Base-by-base conservation (phyloP, 805 yeast genomes). In the Lachancea meyersii region DNA sequence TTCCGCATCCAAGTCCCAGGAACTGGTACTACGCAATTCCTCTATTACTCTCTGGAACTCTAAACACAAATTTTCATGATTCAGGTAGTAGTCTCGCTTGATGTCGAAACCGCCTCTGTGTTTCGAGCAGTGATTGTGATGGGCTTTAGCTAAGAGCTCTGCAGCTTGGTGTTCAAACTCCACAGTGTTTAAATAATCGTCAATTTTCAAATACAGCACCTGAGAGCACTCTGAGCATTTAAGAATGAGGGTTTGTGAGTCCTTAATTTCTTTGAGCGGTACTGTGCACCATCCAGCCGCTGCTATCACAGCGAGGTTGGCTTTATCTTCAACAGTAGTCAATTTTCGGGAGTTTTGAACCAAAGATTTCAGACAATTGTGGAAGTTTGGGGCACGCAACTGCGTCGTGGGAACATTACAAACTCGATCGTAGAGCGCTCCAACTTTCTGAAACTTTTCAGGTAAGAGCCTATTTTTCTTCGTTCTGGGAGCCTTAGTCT, bases 281-380 rank as follows among this genome's bases (percentile, higher is more conserved):
- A 20, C 19, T 31, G 28, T 13, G 9, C 10, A 34, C 59, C 59
- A 51, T 2, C 57, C 57, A 26, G 48, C 46, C 11, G 53, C 43
- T 16, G 52, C 49, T 24, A 52, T 22, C 8, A 40, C 43, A 23
- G 53, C 38, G 16, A 53, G 51, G 38, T 51, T 51, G 27, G 51
- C 35, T 45, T 49, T 45, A n/a, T 37, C 51, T 57, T 57, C 53
- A 14, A 16, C 32, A 5, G 32, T 18, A 10, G 32, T 10, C 32
- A 14, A 30, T 10, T 18, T 30, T 10, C 32, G 13, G 19, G 32
- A 30, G 14, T 5, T 30, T 16, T 30, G 32, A 17, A 46, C 48
- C 14, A 50, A 38, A 11, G 28, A 20, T 21, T 39, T 19, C 27
- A 49, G 35, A 3, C 37, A 43, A 14, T 44, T n/a, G 7, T 47